These are phyloP conservation scores for Komagataella ulmi DNA, from an alignment of 805 yeast species.

Conservation along the genomic window DNA sequence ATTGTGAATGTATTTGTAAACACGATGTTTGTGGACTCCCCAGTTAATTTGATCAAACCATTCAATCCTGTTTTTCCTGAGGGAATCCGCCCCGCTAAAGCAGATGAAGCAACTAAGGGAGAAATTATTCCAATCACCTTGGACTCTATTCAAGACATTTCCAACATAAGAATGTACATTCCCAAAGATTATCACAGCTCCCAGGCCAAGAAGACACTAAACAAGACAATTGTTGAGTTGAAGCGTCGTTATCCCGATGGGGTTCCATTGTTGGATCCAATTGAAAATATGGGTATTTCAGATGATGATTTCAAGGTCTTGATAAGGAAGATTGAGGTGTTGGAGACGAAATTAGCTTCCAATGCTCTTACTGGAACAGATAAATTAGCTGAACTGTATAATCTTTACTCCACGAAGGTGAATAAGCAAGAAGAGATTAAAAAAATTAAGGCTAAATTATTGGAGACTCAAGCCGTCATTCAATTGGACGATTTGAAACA, in stretches of 20 bases:
- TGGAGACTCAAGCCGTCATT: slow-evolving; percentile 80
- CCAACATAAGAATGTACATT: slow-evolving; percentile 68
- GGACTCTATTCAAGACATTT: slow-evolving; percentile 58
- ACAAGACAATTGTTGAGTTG: slow-evolving; percentile 68
- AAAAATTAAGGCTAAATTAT: slow-evolving; percentile 46
- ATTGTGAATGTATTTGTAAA: slow-evolving; percentile 75
- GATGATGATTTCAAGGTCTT: slow-evolving; percentile 66
- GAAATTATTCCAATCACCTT: slow-evolving; percentile 81
- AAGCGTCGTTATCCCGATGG: slow-evolving; percentile 81
- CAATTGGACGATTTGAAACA: slow-evolving; percentile 90
- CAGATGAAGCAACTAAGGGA: slow-evolving; percentile 57
- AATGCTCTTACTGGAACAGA: slow-evolving; percentile 59
- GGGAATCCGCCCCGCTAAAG: slow-evolving; percentile 76
- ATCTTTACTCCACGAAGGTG: slow-evolving; percentile 52
- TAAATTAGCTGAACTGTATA: slow-evolving; percentile 48
- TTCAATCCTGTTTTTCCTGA: slow-evolving; percentile 70
- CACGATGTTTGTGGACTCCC: slow-evolving; percentile 71
- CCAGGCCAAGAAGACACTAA: slow-evolving; percentile 46
- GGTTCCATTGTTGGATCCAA: slow-evolving; percentile 82
- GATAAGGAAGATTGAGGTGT: slow-evolving; percentile 65
- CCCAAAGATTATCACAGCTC: slow-evolving; percentile 41
- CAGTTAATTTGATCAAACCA: slow-evolving; percentile 67
- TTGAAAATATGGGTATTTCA: slow-evolving; percentile 83
- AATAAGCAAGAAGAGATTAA: slow-evolving; percentile 46
- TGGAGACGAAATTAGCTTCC: slow-evolving; percentile 58